Base-by-base conservation (phyloP, 1,284 basidiomycete genomes). In the Leccinum pallidistipes region DNA sequence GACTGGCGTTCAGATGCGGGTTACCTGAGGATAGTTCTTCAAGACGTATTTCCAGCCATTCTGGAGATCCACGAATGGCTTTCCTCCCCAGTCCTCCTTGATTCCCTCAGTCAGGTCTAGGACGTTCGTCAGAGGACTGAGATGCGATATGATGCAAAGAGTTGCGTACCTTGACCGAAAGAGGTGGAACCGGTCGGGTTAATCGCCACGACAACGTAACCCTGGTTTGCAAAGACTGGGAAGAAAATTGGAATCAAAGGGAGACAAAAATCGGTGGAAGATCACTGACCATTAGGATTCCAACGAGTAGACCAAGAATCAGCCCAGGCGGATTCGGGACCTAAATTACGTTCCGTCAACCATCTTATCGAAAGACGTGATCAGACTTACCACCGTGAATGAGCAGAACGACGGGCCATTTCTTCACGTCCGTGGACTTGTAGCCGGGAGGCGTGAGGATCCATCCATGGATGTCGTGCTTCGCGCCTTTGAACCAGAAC, bases 151-250 rank as follows among this genome's bases (percentile, higher is more conserved):
- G n/a, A 47, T 49, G 31, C n/a, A 36, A 52, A 38, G 8, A 54
- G 32, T 29, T 6, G n/a, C n/a, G 47, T 66, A 88, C 89, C 81
- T 83, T 94, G 94, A 2, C 94, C 94, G 67, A 94, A 96, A 0
- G 90, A 88, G 2, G 93, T 95, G 50, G 89, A 92, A 6, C 94
- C 94, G 1, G 94, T 94, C 2, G 94, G 93, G 72, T 97, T 97
- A 67, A 95, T 89, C 21, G 88, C 83, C 32, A 96, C 81, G 14
- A 87, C 84, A 67, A 95, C 87, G 74, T 96, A 97, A 0, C 94
- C 93, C n/a, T n/a, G n/a, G n/a, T 86, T 86, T 8, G 90, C 83
- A 66, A 92, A 92, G 7, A 91, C 88, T 90, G 55, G 11, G 29
- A 43, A 16, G 43, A 10, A n/a, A n/a, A 36, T 62, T 57, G 34